Percentiles rank a stretch among this genome's conserved stretches.
Evolutionary conservation across 2,329 filamentous ascomycete species (phyloP).

Genomic region (Pseudocercospora fijiensis): DNA sequence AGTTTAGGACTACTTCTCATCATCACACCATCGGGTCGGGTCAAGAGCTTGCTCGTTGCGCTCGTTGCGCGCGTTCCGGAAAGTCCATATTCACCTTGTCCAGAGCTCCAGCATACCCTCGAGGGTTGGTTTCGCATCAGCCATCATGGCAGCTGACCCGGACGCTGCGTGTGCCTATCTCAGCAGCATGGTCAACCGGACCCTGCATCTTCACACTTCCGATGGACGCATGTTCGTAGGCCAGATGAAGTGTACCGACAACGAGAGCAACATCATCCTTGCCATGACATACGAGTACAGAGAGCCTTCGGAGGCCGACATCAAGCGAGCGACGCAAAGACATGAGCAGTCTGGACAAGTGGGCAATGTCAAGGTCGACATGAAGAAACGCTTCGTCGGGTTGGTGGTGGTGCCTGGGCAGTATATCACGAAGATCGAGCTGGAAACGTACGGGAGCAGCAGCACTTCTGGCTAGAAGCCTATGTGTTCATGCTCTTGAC

Average conservation of each 20-base stretch:
- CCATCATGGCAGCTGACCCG: conserved; percentile 16
- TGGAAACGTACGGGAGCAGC: conserved; percentile 60
- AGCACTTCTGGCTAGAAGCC: background rate
- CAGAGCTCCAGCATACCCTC: background rate
- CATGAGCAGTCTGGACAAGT: conserved; percentile 33
- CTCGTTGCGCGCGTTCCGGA: background rate
- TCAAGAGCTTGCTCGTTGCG: background rate
- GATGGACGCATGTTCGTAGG: conserved; percentile 89
- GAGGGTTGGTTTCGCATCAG: background rate
- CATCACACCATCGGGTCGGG: background rate
- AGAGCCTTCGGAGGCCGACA: conserved; percentile 55
- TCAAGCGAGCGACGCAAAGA: conserved; percentile 40
- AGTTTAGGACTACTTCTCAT: background rate
- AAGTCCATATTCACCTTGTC: background rate
- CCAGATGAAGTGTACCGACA: conserved; percentile 90
- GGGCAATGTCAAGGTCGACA: conserved; percentile 60
- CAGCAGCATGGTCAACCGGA: conserved; percentile 53
- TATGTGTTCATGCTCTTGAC: background rate
- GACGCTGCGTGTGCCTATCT: conserved; percentile 34
- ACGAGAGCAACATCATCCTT: conserved; percentile 79
- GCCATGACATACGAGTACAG: conserved; percentile 87
- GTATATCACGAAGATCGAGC: conserved; percentile 82
- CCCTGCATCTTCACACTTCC: conserved; percentile 72
- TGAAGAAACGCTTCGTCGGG: conserved; percentile 83
- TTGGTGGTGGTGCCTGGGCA: conserved; percentile 85